phyloP scores from a whole-genome alignment of 768 basidiomycete species.

The Omphalotus guepiniiformis region DNA sequence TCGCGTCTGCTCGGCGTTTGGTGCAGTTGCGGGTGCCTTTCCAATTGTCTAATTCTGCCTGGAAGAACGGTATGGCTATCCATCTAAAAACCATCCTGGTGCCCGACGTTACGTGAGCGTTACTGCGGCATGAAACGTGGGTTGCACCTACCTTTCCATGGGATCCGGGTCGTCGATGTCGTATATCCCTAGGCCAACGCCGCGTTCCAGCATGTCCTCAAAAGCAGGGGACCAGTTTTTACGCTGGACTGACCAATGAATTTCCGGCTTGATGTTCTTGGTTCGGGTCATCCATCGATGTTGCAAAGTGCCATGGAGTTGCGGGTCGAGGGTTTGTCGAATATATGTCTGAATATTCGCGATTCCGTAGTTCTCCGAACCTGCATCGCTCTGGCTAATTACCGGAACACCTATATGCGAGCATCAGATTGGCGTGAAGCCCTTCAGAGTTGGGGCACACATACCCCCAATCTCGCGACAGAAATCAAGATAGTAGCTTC shows the following conservation, averaged over 20 bases:
- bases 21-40: conserved; percentile 17
- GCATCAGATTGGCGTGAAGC: not conserved
- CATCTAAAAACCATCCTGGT: conserved; percentile 37
- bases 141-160: not conserved
- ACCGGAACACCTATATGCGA: conserved; percentile 22
- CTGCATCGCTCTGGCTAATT: conserved; percentile 33
- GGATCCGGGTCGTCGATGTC: conserved; percentile 18
- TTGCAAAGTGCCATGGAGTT: conserved; percentile 27
- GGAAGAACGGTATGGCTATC: conserved; percentile 38
- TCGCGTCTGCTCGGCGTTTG: conserved; percentile 18
- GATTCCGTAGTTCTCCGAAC: conserved; percentile 30
- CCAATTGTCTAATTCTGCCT: conserved; percentile 31
- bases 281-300: conserved; percentile 29
- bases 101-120: not conserved
- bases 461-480: conserved; percentile 12
- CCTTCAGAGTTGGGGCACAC: not conserved
- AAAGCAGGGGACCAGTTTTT: conserved; percentile 31
- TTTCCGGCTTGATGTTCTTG: conserved; percentile 36
- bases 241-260: conserved; percentile 31
- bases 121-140: not conserved
- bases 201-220: conserved; percentile 30
- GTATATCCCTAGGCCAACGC: conserved; percentile 25
- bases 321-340: conserved; percentile 28
- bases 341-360: conserved; percentile 34
- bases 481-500: conserved; percentile 22